Evolutionary conservation across 805 yeast genomes (phyloP), one percentile per base, ranked within the genome.

Genomic region (Metschnikowia anglica): DNA sequence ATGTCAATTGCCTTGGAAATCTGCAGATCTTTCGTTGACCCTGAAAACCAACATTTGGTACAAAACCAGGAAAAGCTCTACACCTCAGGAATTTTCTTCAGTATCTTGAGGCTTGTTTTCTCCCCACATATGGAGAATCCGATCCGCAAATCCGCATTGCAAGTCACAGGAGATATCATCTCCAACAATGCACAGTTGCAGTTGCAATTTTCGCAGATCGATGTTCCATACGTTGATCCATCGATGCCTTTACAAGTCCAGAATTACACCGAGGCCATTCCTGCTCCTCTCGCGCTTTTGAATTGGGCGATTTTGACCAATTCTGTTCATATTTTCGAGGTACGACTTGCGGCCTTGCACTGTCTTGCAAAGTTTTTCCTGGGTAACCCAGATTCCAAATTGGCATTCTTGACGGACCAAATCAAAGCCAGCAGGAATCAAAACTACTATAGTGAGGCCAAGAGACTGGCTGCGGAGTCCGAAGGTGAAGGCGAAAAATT

Each of bases 161-260:
- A 82, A 4, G 80, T 95, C 0, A 80, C 88, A 2, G 89, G 95
- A 1, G 91, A 84, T 49, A 68, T 90, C 24, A 83, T 93, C 3
- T 66, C 81, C 36, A 75, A 80, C 23, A 88, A 89, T 59, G 62
- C 72, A 2, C 76, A 70, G 2, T 74, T 85, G 25, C 99, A 93
- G 61, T 65, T 68, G 11, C 79, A 79, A 44, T 84, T 91, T 53
- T 73, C 88, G 1, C 81, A 80, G 41, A 81, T 91, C 11, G 98
- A 93, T 61, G 97, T 93, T 6, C 99, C 99, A 0, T 88, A 83
- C 58, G 72, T 90, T 42, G 97, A 88, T 56, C 88, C 96, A 9
- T 70, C 83, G 4, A 55, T 79, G 40, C 80, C 81, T 0, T 41
- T 76, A 1, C 73, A 65, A 42, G 49, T 63, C 13, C 73, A 69